Evolutionary conservation across 306 rosid species (phyloP), one percentile per base, ranked within the genome.

Genomic region (Clitoria ternatea): DNA sequence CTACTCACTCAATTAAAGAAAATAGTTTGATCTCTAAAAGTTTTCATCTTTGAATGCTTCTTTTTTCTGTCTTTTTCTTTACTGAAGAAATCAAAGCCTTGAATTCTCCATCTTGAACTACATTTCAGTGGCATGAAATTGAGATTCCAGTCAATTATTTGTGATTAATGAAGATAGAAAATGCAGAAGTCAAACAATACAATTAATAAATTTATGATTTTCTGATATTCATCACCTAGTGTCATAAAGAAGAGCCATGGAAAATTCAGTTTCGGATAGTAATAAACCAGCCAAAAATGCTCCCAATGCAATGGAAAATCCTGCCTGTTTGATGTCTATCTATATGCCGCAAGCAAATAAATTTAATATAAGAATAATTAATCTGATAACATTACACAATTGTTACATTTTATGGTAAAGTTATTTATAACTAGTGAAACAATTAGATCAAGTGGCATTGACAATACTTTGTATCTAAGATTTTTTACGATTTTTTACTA

Each of bases 221-320:
- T 64, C 59, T 45, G 56, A 66, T 54, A 70, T 45, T 52, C 75
- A 78, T 45, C 50, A 82, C 91, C 65, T 73, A 95, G 97, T 91
- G 99, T 95, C 99, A 95, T 95, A 81, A 95, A 95, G 85, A 95
- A 95, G 57, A 95, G 96, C 70, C 99, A 95, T 75, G 39, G 99
- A 95, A 83, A 95, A 95, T 82, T 91, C 99, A 66, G 99, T 95
- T 84, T 95, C 99, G 57, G 99, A 97, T 45, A 95, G 91, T 15
- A 95, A 90, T 66, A 95, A 83, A 77, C 97, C 99, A 61, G 99
- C 99, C 86, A 95, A 75, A 91, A 95, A 95, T 66, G 99, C 99
- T 80, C 99, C 99, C 76, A 95, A 55, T 40, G 99, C 99, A 97
- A 89, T 95, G 77, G 99, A 95, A 75, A 95, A 97, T 71, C 99